Conservation (phyloP, 305 asterid species). For the Fraxinus paxiana region DNA sequence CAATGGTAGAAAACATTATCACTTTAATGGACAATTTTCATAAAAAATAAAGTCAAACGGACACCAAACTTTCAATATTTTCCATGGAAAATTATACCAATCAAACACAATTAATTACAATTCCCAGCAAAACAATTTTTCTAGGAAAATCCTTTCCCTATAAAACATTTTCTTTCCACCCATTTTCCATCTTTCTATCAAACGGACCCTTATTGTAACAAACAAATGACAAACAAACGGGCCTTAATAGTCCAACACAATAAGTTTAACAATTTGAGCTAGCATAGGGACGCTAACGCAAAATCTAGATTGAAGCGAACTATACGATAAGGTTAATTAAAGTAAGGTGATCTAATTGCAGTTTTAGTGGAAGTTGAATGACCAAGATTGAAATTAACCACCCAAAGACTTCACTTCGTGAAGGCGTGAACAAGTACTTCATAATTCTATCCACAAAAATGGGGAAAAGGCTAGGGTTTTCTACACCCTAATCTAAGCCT, state of each 20-base stretch:
- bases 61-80: too few species aligned
- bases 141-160: too few species aligned
- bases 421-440: background rate
- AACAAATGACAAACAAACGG: too few species aligned
- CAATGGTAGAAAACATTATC: too few species aligned
- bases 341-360: background rate
- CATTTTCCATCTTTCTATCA: too few species aligned
- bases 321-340: background rate
- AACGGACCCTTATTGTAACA: too few species aligned
- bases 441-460: background rate
- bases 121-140: too few species aligned
- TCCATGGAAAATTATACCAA: too few species aligned
- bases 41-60: too few species aligned
- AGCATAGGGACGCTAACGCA: background rate
- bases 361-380: background rate
- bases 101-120: too few species aligned
- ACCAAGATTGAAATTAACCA: background rate
- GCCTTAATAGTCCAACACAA: background rate
- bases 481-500: constrained; percentile 16
- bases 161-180: too few species aligned
- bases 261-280: background rate
- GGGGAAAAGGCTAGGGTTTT: constrained; percentile 35
- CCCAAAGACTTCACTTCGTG: background rate
- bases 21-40: too few species aligned
- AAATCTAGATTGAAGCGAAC: background rate